A percentile compares a stretch with the other conserved stretches of the same genome.
phyloP scores from a whole-genome alignment of 441 rosid species.

The Kokia cookei region DNA sequence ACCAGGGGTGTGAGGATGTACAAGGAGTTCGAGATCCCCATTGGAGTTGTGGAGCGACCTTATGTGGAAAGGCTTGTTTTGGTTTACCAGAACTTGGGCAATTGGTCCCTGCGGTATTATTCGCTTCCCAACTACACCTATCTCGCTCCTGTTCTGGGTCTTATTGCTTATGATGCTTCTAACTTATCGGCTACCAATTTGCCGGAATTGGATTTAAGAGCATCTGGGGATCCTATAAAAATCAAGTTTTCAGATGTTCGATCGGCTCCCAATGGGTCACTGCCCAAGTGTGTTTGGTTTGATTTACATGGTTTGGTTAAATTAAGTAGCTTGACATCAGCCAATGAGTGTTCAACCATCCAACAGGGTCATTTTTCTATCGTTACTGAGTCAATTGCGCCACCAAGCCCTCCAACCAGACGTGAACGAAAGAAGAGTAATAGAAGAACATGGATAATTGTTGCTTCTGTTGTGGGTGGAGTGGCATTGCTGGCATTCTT shows the following conservation, averaged over 20 bases:
- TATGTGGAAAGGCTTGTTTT: constrained; percentile 80
- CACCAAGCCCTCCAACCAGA: constrained; percentile 5
- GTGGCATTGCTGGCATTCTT: constrained; percentile 44
- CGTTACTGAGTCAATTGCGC: constrained; percentile 54
- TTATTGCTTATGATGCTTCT: constrained; percentile 73
- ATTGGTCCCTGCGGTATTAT: constrained; percentile 61
- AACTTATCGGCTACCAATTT: constrained; percentile 58
- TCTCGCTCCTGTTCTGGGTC: constrained; percentile 82
- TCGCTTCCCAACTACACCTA: constrained; percentile 47
- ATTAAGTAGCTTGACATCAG: constrained; percentile 48
- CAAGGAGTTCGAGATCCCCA: constrained; percentile 62
- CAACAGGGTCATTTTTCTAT: constrained; percentile 87
- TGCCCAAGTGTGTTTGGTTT: constrained; percentile 67
- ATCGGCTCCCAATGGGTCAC: constrained; percentile 47
- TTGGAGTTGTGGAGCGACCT: constrained; percentile 45
- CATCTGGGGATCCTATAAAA: constrained; percentile 41
- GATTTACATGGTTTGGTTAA: constrained; percentile 47
- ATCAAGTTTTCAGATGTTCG: constrained; percentile 54
- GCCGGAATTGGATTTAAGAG: constrained; percentile 33
- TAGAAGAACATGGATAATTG: constrained; percentile 55
- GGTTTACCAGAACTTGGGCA: constrained; percentile 87
- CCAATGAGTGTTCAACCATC: constrained; percentile 47
- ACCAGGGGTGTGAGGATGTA: constrained; percentile 37
- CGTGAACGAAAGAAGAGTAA: constrained; percentile 4
- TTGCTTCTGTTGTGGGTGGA: constrained; percentile 78